These are phyloP conservation scores for Pilatotrama ljubarskyi DNA, from an alignment of 768 basidiomycete species.

Conservation along the genomic window DNA sequence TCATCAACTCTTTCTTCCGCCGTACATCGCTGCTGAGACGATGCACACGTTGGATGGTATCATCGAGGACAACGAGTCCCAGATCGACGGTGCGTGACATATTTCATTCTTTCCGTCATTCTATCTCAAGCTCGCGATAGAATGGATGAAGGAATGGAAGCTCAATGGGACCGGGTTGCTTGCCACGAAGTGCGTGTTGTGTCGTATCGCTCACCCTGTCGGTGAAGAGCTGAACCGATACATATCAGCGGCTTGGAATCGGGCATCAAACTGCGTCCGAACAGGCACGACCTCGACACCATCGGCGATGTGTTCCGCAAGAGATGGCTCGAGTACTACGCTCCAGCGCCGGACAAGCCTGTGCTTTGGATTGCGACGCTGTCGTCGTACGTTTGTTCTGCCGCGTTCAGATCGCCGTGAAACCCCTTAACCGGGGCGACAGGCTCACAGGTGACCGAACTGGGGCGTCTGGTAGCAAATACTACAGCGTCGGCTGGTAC, in stretches of 20 bases:
- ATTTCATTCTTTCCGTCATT: too few species aligned
- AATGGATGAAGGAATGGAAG: slow-evolving; percentile 36
- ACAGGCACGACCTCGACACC: slow-evolving; percentile 45
- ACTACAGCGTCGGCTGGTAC: slow-evolving; percentile 33
- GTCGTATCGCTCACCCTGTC: background rate
- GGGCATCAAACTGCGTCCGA: slow-evolving; percentile 59
- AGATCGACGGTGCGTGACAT: slow-evolving; percentile 39
- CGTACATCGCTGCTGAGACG: slow-evolving; percentile 45
- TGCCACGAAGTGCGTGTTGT: slow-evolving; percentile 49
- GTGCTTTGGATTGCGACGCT: slow-evolving; percentile 44
- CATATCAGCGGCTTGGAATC: slow-evolving; percentile 48
- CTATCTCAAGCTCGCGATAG: slow-evolving; percentile 19
- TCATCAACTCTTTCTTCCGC: slow-evolving; percentile 32
- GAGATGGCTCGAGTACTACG: slow-evolving; percentile 53
- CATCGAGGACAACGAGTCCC: slow-evolving; percentile 40
- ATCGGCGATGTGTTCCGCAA: slow-evolving; percentile 48
- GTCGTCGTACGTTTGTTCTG: slow-evolving; percentile 38
- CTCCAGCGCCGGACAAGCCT: slow-evolving; percentile 54
- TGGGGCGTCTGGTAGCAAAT: slow-evolving; percentile 26
- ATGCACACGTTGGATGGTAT: slow-evolving; percentile 51
- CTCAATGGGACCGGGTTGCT: slow-evolving; percentile 47
- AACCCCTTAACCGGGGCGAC: background rate
- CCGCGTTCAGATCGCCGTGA: background rate
- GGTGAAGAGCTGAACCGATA: background rate
- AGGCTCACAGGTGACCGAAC: slow-evolving; percentile 31